phyloP scores from a whole-genome alignment of 768 basidiomycete genomes.

The Termitomyces sp. region DNA sequence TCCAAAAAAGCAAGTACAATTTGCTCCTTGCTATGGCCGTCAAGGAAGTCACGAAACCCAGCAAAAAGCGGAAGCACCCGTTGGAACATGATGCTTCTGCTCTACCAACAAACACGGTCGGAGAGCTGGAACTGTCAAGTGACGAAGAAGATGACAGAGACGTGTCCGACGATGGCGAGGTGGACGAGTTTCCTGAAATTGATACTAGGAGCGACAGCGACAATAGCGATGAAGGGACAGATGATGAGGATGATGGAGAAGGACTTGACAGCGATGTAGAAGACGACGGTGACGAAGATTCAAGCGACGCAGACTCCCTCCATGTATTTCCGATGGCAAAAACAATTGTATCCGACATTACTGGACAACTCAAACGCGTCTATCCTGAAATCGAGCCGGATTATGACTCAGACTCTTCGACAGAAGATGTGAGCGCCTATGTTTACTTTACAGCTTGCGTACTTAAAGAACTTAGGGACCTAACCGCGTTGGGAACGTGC shows the following conservation, averaged over 20 bases:
- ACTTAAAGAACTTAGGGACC: slow-evolving; percentile 52
- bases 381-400: slow-evolving; percentile 88
- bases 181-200: slow-evolving; percentile 74
- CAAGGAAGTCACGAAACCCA: slow-evolving; percentile 25
- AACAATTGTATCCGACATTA: slow-evolving; percentile 71
- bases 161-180: slow-evolving; percentile 49
- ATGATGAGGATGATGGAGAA: slow-evolving; percentile 29
- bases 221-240: not conserved
- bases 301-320: slow-evolving; percentile 36
- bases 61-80: slow-evolving; percentile 55
- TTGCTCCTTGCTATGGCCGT: slow-evolving; percentile 26
- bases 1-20: slow-evolving; percentile 10
- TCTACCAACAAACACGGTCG: slow-evolving; percentile 30
- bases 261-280: slow-evolving; percentile 27
- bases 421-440: slow-evolving; percentile 68
- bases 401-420: slow-evolving; percentile 89
- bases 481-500: slow-evolving; percentile 93
- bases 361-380: slow-evolving; percentile 76
- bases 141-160: slow-evolving; percentile 58
- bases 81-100: slow-evolving; percentile 30
- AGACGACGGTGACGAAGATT: slow-evolving; percentile 36
- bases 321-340: slow-evolving; percentile 61
- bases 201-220: slow-evolving; percentile 48
- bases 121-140: slow-evolving; percentile 64
- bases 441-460: slow-evolving; percentile 1